Base-by-base conservation (phyloP, 257 asterid genomes). In the Primulina tabacum region DNA sequence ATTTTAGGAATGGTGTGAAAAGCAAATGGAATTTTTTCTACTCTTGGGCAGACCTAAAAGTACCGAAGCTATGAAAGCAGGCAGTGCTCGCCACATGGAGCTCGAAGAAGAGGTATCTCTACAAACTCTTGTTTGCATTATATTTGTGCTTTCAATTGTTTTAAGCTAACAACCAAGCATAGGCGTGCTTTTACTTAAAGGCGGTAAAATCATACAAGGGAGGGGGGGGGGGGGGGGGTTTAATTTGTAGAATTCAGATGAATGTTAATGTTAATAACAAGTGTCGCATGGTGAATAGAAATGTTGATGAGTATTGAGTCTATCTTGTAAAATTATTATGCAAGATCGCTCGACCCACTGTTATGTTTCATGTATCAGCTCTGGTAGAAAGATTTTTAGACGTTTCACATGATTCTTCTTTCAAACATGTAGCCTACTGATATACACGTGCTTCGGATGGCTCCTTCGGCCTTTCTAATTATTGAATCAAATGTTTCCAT, bases 1-100 rank as follows among this genome's bases (percentile, higher is more conserved):
- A 18, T 30, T 77, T 3, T 76, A 92, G 98, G 98, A 92, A 80
- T 92, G 98, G 98, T 92, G 98, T 76, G 97, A 90, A 79, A 92
- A 92, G 60, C 91, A 87, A 73, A 88, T 81, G 82, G 98, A 88
- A 75, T 89, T 75, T 72, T 68, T 60, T 62, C 82, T 92, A 43
- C 77, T 67, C 60, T 29, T 69, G 32, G 96, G 96, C 24, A 88
- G 67, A 79, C 90, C 84, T 16, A 75, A 81, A 69, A 78, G 62
- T 69, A 87, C 81, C 59, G 77, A 87, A 82, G 97, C 97, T 70
- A 92, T 92, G 98, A 71, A 82, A 84, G 90, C 86, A 60, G 98
- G 98, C 40, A 79, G 73, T 77, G 94, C 86, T 43, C 95, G 98
- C 38, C 98, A 92, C 69, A 79, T 75, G 6, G 92, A 59, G 68